Evolutionary conservation across 495 filamentous ascomycete genomes (phyloP), one percentile per base, ranked within the genome.

Genomic region (Annulohypoxylon bovei): DNA sequence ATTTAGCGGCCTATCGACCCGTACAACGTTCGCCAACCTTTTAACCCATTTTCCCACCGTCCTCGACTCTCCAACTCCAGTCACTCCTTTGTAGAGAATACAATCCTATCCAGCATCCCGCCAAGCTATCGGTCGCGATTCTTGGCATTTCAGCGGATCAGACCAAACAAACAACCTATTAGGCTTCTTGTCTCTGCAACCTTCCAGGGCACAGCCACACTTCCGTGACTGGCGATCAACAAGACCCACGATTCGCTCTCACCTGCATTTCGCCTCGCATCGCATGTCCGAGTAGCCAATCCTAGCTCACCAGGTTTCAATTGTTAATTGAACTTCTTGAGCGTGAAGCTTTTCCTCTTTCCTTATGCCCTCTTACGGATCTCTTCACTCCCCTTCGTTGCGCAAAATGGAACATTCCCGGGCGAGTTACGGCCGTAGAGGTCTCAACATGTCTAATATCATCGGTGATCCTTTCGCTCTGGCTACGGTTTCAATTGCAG

Each of bases 391-490:
- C 73, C 90, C 91, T 66, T 93, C 93, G 65, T 79, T 94, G 71
- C 86, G 84, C 80, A 95, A 94, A 88, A 94, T 95, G 91, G 90
- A 93, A 79, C 75, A 83, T 70, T 82, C 84, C 37, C 78, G 83
- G 72, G 82, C 84, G 81, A 84, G 75, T 75, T 87, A 88, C 76
- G 82, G 84, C 64, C 82, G 84, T 59, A 84, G 81, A 72, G 78
- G 87, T 74, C 89, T 96, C 73, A 90, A 87, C 69, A 80, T 93
- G 77, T 93, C 92, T 74, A 94, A 97, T 79, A 92, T 98, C 58
- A 83, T 98, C 52, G 95, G 95, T 72, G 95, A 98, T 82, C 96
- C 96, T 2, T 98, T 99, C 81, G 94, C 95, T 54, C 87, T 98
- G 40, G 93, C 94, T 42, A 99, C 95, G 14, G 87, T 95, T 40